A percentile compares a stretch with the other conserved stretches of the same genome.
Conservation (phyloP, 2,329 filamentous ascomycete species). For the Colletotrichum sp. region DNA sequence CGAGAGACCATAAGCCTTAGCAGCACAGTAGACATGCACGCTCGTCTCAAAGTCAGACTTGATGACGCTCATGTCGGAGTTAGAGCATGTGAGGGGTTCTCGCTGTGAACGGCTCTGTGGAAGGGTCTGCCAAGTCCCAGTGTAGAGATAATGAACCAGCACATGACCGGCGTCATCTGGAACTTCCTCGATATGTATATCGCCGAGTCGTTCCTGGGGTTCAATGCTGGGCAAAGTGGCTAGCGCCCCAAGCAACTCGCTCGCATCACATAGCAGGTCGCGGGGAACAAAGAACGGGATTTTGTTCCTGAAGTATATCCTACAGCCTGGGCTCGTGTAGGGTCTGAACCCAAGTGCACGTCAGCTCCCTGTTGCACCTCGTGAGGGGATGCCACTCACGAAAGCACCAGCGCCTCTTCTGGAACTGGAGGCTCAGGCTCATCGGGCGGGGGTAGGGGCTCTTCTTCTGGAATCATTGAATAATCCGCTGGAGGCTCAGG, state of each 20-base stretch:
- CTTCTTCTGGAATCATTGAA: background rate
- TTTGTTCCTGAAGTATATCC: background rate
- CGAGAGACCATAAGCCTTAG: background rate
- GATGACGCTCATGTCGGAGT: background rate
- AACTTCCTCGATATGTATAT: background rate
- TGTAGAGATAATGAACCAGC: conserved; percentile 5
- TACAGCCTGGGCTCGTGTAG: background rate
- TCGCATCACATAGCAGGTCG: background rate
- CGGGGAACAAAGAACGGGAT: background rate
- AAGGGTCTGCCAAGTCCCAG: conserved; percentile 1
- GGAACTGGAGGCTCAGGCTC: background rate
- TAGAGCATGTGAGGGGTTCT: background rate
- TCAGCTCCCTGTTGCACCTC: background rate
- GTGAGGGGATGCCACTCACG: background rate
- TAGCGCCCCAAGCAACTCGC: background rate
- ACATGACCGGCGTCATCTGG: background rate
- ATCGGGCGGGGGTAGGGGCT: too few species aligned
- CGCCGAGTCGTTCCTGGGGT: background rate
- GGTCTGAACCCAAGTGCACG: background rate
- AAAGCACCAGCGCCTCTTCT: background rate
- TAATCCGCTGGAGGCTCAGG: too few species aligned
- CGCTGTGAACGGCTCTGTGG: too few species aligned
- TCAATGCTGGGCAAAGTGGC: background rate
- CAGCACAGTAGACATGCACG: background rate
- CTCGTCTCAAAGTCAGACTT: background rate